Evolutionary conservation across 2,329 filamentous ascomycete genomes (phyloP), one percentile per base, ranked within the genome.

Genomic region (Westerdykella ornata): DNA sequence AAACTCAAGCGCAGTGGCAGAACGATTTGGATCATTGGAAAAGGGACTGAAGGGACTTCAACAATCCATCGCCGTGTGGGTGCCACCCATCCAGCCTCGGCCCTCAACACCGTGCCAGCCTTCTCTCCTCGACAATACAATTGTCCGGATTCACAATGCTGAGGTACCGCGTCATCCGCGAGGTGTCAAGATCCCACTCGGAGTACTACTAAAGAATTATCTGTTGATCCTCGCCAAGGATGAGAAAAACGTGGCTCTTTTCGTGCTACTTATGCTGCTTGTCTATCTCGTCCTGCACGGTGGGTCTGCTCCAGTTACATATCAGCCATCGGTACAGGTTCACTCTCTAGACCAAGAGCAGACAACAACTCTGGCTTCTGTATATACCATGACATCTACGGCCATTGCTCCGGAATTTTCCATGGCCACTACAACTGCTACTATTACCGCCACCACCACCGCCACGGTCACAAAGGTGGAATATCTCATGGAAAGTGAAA

Each of bases 161-260:
- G 22, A 26, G 22, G 7, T 26, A 9, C 8, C 8, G 22, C 51
- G 49, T 8, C 45, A 39, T 22, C 40, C 38, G 22, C 46, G 38
- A 29, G 42, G 48, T 2, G 49, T 53, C 2, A 68, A 80, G 13
- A 68, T 79, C 15, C 75, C 75, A 2, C 61, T 81, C 1, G 63
- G 68, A 13, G 71, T 71, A 0, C 62, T 80, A 12, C 45, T 79
- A 34, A 64, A 68, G 44, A 78, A 78, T 52, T 80, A 78, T 49
- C 43, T 78, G 14, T 63, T 70, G 17, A 60, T 77, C 1, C 60
- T 78, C 15, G 65, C 73, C 2, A 68, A 68, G 34, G 78, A 81
- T 48, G 67, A 67, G 35, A 68, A 72, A 29, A 81, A 80, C 51
- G 60, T 77, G 9, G 62, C 69, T 14, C 71, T 79, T 26, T 58